phyloP scores from a whole-genome alignment of 345 rosid species.

The Acer campestre region DNA sequence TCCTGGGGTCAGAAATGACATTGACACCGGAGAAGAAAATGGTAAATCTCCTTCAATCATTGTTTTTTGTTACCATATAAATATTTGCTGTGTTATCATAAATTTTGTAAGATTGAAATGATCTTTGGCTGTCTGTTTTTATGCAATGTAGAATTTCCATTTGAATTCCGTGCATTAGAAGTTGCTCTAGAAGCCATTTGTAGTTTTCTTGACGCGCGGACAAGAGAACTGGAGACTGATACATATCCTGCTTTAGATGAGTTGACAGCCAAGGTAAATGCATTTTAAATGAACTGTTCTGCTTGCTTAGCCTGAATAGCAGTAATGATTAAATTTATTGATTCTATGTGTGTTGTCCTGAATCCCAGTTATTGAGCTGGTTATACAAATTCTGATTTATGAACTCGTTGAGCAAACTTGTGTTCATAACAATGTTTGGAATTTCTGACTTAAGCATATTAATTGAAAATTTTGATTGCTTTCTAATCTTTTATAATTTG shows the following conservation, averaged over 20 bases:
- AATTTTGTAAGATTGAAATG: constrained; percentile 4
- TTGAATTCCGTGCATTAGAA: constrained; percentile 60
- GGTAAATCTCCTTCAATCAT: constrained; percentile 19
- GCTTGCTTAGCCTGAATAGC: not conserved
- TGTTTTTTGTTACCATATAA: not conserved
- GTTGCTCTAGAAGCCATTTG: constrained; percentile 60
- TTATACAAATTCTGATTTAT: not conserved
- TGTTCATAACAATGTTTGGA: not conserved
- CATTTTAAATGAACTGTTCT: not conserved
- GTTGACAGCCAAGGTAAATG: constrained; percentile 50
- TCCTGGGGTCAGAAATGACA: constrained; percentile 30
- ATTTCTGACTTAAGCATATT: not conserved
- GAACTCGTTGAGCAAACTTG: not conserved
- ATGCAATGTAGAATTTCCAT: constrained; percentile 47
- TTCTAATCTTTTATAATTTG: not conserved
- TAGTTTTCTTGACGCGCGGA: constrained; percentile 60
- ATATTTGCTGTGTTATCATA: not conserved
- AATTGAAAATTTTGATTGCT: not conserved
- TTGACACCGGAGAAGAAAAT: constrained; percentile 31
- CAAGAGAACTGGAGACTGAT: constrained; percentile 53
- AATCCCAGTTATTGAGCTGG: not conserved
- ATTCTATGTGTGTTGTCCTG: not conserved
- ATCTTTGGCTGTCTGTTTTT: constrained; percentile 1
- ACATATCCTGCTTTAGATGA: constrained; percentile 65
- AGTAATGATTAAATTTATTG: not conserved